A percentile compares a stretch with the other conserved stretches of the same genome.
phyloP scores from a whole-genome alignment of 345 rosid genomes.

The Eucalyptus erythrocorys region DNA sequence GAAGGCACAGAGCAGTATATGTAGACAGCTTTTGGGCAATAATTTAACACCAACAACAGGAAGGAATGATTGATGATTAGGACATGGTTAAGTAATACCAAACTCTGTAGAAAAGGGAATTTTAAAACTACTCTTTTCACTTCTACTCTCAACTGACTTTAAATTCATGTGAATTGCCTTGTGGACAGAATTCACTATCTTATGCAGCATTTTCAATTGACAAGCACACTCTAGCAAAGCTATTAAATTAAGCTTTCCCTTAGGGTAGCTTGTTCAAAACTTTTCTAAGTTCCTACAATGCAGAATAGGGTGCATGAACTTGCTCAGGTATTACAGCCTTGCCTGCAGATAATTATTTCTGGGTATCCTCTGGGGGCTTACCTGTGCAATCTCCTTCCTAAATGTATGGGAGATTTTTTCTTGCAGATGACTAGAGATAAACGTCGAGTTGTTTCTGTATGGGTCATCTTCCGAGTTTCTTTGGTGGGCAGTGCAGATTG shows the following conservation, averaged over 20 bases:
- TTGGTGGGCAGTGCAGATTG: background rate
- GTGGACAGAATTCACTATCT: background rate
- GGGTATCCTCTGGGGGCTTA: background rate
- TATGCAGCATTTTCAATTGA: background rate
- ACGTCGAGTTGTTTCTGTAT: background rate
- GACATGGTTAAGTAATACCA: slow-evolving; percentile 73
- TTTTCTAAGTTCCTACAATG: background rate
- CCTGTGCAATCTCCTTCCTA: background rate
- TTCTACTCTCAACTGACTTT: background rate
- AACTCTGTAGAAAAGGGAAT: slow-evolving; percentile 16
- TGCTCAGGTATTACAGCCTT: background rate
- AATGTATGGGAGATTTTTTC: background rate
- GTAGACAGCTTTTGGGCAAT: slow-evolving; percentile 30
- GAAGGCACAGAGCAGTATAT: slow-evolving; percentile 20
- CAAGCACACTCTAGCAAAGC: background rate
- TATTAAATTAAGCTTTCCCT: background rate
- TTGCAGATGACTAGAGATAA: background rate
- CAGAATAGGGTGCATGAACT: background rate
- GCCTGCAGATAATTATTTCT: background rate
- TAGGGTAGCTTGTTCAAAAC: background rate
- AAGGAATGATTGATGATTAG: slow-evolving; percentile 73
- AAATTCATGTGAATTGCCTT: background rate
- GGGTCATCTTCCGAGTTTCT: background rate
- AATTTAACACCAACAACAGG: slow-evolving; percentile 37
- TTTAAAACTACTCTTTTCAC: background rate